Evolutionary conservation across 164 flowering plant species (phyloP).

Genomic region (Annona cherimola): DNA sequence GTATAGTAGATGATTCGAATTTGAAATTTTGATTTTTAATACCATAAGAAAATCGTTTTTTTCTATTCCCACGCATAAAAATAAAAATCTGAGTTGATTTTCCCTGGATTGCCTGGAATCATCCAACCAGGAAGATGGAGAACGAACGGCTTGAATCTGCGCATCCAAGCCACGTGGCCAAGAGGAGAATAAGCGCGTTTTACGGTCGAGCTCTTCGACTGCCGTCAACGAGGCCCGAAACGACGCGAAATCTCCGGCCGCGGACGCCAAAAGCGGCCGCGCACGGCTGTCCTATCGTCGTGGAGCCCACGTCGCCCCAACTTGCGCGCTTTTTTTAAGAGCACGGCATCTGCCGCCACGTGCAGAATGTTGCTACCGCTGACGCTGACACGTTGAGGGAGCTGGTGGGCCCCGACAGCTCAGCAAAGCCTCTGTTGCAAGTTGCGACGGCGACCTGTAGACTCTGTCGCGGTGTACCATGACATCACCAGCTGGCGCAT

Average conservation of each 20-base stretch:
- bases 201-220: neutral
- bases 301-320: constrained; percentile 2
- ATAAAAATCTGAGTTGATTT: too few relatives aligned
- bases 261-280: neutral
- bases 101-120: too few relatives aligned
- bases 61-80: too few relatives aligned
- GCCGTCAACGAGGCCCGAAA: neutral
- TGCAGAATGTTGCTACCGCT: neutral
- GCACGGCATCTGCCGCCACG: constrained; percentile 2
- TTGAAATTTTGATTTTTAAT: too few relatives aligned
- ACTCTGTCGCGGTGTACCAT: neutral
- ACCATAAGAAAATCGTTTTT: too few relatives aligned
- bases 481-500: constrained; percentile 3
- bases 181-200: too few relatives aligned
- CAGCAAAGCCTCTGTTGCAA: constrained; percentile 4
- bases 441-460: neutral
- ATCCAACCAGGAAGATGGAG: too few relatives aligned
- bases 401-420: neutral
- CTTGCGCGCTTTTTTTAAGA: neutral
- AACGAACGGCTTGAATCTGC: too few relatives aligned
- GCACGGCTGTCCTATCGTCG: neutral
- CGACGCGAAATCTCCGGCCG: neutral
- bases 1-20: too few relatives aligned
- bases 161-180: too few relatives aligned
- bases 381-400: neutral